phyloP scores from a whole-genome alignment of 805 yeast genomes.

The Citeromyces matritensis region DNA sequence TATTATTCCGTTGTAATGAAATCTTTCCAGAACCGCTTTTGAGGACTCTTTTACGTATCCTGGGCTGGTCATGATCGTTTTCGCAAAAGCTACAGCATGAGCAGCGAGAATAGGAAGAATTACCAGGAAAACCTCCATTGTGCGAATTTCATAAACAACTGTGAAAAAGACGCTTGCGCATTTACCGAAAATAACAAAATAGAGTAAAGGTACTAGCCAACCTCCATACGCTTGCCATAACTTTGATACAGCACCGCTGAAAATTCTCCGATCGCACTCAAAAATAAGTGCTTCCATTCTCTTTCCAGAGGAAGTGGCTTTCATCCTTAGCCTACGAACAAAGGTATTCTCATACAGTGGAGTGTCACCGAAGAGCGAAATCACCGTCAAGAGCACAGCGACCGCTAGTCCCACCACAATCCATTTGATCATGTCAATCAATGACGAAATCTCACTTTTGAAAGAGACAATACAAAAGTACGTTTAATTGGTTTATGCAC shows the following conservation, averaged over 20 bases:
- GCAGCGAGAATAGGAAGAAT: conserved; percentile 16
- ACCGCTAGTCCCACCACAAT: no score
- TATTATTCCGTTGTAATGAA: conserved; percentile 23
- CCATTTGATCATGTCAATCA: no score
- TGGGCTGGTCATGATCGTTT: conserved; percentile 25
- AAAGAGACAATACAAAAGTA: no score
- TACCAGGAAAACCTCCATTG: conserved; percentile 6
- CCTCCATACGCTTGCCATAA: conserved; percentile 6
- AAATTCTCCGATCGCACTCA: conserved; percentile 9
- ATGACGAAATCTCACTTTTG: no score
- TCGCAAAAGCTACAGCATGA: conserved; percentile 18
- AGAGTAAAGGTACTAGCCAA: conserved; percentile 29
- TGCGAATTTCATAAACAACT: conserved; percentile 6
- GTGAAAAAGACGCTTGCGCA: conserved; percentile 11
- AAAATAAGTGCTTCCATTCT: conserved; percentile 4
- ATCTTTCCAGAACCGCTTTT: conserved; percentile 5
- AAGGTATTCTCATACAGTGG: conserved; percentile 13
- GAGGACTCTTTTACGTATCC: conserved; percentile 16
- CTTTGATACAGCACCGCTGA: conserved; percentile 8
- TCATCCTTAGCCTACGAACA: conserved; percentile 3
- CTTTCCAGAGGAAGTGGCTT: conserved; percentile 13
- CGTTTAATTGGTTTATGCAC: no score
- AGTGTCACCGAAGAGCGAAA: conserved; percentile 31
- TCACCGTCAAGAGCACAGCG: conserved; percentile 7
- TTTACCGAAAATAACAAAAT: conserved; percentile 17